Base-by-base conservation (phyloP, 2,329 filamentous ascomycete species). In the Alternaria hordeiaustralica region DNA sequence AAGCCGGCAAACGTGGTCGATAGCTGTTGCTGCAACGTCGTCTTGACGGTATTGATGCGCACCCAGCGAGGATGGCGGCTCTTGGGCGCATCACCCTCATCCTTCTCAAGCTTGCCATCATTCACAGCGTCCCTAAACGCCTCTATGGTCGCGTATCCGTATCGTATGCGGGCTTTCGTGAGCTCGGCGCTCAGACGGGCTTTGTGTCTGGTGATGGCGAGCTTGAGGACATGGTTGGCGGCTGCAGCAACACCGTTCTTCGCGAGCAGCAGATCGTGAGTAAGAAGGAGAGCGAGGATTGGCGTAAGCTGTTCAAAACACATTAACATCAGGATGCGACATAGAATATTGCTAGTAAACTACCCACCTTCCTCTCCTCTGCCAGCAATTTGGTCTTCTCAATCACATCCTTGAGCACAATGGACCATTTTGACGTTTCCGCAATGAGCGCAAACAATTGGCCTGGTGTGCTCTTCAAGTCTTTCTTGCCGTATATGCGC, bases 341-440 rank as follows among this genome's bases (percentile, higher is more conserved):
- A 28, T 2, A 26, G 25, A 4, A 5, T 20, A 20, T 18, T 21
- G 15, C 8, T 9, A 13, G 6, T 18, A 15, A 3, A 9, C 6
- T 20, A 53, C 25, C 69, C 78, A 96, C 94, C 88, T 97, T 97
- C 68, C 88, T 90, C 83, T 99, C 96, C 10, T 89, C 82, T n/a
- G 86, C 86, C 36, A 98, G 82, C 36, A 98, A 82, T 4, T 89
- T 90, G 1, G 93, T 87, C 68, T 87, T 88, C 71, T 97, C 93
- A 75, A 99, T 88, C n/a, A 97, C 90, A 75, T 97, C 94, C 74
- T 93, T 93, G 51, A 99, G 82, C 3, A 97, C 85, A 4, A 84
- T 79, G 72, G 94, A 96, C 93, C 95, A 97, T 88, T 97, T 98
- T 70, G 91, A 90, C 1, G 92, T 89, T 80, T 98, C 94, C 21